A percentile compares a stretch with the other conserved stretches of the same genome.
phyloP scores from a whole-genome alignment of 345 rosid genomes.

The Pelargonium nanum region DNA sequence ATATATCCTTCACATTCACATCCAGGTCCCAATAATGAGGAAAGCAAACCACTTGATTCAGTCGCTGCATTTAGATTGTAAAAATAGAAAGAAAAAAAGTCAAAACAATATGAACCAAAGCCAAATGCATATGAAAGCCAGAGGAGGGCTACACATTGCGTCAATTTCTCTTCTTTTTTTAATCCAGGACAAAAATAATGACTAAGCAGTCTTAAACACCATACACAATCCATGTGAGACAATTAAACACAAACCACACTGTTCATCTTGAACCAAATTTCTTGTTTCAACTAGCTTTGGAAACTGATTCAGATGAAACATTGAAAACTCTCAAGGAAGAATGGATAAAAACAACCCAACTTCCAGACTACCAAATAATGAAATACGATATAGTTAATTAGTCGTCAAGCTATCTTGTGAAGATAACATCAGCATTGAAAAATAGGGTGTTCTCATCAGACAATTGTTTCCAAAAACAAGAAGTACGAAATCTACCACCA shows the following conservation, averaged over 20 bases:
- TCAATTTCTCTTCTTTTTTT: too few relatives aligned
- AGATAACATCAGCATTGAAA: not conserved
- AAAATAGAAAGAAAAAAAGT: not conserved
- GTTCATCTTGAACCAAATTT: not conserved
- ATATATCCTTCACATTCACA: constrained; percentile 86
- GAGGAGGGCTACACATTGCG: too few relatives aligned
- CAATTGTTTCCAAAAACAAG: constrained; percentile 4
- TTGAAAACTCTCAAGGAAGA: too few relatives aligned
- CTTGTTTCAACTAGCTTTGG: too few relatives aligned
- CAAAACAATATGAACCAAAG: constrained; percentile 3
- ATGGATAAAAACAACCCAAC: too few relatives aligned
- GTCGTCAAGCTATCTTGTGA: not conserved
- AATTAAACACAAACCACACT: too few relatives aligned
- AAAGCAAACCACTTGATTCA: constrained; percentile 49
- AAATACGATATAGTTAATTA: too few relatives aligned
- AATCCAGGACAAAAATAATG: too few relatives aligned
- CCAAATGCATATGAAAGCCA: too few relatives aligned
- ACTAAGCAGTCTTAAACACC: too few relatives aligned
- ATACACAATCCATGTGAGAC: too few relatives aligned
- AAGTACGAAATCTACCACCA: constrained; percentile 25
- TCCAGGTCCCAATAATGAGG: constrained; percentile 71
- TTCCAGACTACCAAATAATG: not conserved
- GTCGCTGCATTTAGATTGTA: constrained; percentile 14
- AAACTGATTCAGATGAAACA: too few relatives aligned
- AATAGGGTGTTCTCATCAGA: not conserved